Base-by-base conservation (phyloP, 2,329 filamentous ascomycete species). In the Alternaria ethzedia region DNA sequence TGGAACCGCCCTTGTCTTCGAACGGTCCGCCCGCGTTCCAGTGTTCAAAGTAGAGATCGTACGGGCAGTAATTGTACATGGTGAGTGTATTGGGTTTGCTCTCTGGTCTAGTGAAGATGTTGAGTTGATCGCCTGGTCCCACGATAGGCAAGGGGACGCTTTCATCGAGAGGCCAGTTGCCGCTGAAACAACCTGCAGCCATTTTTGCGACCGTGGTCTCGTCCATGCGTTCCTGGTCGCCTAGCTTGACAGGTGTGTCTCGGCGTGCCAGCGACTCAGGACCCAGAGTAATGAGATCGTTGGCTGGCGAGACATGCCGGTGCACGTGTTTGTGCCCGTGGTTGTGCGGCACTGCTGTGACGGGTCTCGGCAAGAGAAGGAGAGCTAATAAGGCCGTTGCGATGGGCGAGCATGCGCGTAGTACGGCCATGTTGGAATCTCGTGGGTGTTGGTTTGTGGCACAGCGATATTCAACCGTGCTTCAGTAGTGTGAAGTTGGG, bases 31-130 rank as follows among this genome's bases (percentile, higher is more conserved):
- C n/a, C n/a, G n/a, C n/a, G n/a, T n/a, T n/a, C n/a, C n/a, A n/a
- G n/a, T n/a, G n/a, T n/a, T n/a, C n/a, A 25, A 28, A 28, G 26
- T 28, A 63, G 15, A 64, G 49, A 49, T 54, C 21, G 15, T 72
- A 71, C 10, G 57, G 36, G 58, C 70, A 72, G 63, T 69, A 72
- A 54, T 70, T 71, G 32, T 66, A 47, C 15, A 71, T 55, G 11
- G 65, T 69, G n/a, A 71, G 51, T 1, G 61, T 65, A 26, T 67
- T 57, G 0, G 66, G 50, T 0, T 36, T 66, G 2, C 62, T 55
- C 6, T 52, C 36, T 3, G 69, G 70, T 2, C 46, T 54, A 2
- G 56, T 6, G 55, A 66, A 72, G 46, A 72, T 28, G 2, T 49
- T 44, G 20, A 72, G 69, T 23, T 72, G 70, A 3, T 54, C 41